A percentile compares a stretch with the other conserved stretches of the same genome.
Conservation (phyloP, 1,284 basidiomycete genomes). For the Rhodotorula sp. region DNA sequence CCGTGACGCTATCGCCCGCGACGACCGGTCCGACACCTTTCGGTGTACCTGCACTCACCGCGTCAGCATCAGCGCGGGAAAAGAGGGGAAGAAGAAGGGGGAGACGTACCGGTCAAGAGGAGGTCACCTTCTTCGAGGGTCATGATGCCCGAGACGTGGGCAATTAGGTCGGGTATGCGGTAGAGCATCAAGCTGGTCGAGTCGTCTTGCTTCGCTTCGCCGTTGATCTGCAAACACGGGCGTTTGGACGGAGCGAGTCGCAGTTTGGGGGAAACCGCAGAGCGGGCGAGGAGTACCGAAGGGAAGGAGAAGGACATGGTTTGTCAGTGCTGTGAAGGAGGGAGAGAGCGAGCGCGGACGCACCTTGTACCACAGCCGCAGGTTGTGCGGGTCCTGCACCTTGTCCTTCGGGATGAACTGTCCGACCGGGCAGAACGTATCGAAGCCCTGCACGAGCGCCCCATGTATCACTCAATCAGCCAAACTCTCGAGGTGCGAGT, state of each 20-base stretch:
- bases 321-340: background rate
- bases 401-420: slow-evolving; percentile 72
- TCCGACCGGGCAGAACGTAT: slow-evolving; percentile 63
- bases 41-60: slow-evolving; percentile 63
- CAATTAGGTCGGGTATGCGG: slow-evolving; percentile 81
- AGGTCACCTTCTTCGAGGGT: slow-evolving; percentile 70
- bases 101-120: slow-evolving; percentile 47
- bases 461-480: background rate
- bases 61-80: too few species aligned
- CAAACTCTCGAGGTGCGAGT: background rate
- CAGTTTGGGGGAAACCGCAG: background rate
- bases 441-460: slow-evolving; percentile 58
- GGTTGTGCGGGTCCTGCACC: slow-evolving; percentile 70
- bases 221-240: slow-evolving; percentile 67
- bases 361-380: slow-evolving; percentile 68
- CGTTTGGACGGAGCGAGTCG: background rate
- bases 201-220: slow-evolving; percentile 76
- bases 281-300: background rate
- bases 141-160: slow-evolving; percentile 94
- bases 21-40: slow-evolving; percentile 78
- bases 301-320: background rate
- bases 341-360: background rate
- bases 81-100: too few species aligned
- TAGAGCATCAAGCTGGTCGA: slow-evolving; percentile 86
- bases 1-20: slow-evolving; percentile 76